Evolutionary conservation across 2,329 filamentous ascomycete species (phyloP).

Genomic region (Gyromitra esculenta): DNA sequence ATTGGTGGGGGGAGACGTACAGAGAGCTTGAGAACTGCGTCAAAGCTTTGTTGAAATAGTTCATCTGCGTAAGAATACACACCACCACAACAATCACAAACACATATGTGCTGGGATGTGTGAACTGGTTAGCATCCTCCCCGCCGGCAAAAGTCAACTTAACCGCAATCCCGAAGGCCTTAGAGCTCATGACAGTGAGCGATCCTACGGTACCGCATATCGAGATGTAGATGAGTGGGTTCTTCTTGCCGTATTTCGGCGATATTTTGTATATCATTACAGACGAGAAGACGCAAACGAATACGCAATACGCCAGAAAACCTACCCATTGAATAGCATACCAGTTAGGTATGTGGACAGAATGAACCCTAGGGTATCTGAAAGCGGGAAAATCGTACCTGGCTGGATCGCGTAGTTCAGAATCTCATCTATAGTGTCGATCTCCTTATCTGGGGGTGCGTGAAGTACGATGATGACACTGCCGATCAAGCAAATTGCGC

Average conservation of each 20-base stretch:
- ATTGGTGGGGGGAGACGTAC: constrained; percentile 66
- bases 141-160: constrained; percentile 89
- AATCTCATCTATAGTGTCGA: constrained; percentile 90
- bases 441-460: constrained; percentile 91
- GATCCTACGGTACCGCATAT: constrained; percentile 98
- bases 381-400: constrained; percentile 67
- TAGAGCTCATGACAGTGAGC: constrained; percentile 98
- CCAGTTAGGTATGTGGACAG: constrained; percentile 15
- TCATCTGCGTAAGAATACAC: constrained; percentile 99
- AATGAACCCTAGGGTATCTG: neutral
- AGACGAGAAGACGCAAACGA: constrained; percentile 82
- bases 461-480: constrained; percentile 98
- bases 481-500: constrained; percentile 93
- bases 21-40: constrained; percentile 98
- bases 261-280: constrained; percentile 97
- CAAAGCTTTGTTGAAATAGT: constrained; percentile 99
- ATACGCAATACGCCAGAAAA: constrained; percentile 85
- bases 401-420: constrained; percentile 88
- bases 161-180: constrained; percentile 96
- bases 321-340: constrained; percentile 66
- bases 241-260: constrained; percentile 89
- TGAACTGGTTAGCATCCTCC: constrained; percentile 81
- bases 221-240: constrained; percentile 93
- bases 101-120: constrained; percentile 93
- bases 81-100: constrained; percentile 92